Base-by-base conservation (phyloP, 2,329 filamentous ascomycete genomes). In the Curvularia lunata region DNA sequence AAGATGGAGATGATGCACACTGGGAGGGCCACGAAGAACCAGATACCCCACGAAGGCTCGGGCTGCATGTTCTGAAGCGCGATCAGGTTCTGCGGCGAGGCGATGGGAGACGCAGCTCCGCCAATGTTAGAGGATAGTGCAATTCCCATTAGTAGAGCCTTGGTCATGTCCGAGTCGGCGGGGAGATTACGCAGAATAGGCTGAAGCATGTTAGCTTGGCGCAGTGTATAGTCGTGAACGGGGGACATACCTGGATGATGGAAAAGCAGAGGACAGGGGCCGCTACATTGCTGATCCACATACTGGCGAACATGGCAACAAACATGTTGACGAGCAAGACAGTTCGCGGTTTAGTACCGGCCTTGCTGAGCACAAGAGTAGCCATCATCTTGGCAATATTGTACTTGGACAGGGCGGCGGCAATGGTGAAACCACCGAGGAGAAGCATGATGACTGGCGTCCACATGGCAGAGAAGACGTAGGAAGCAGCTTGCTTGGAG, bases 241-340 rank as follows among this genome's bases (percentile, higher is more conserved):
- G 13, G 12, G 16, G 6, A 42, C 83, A 67, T 77, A 91, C 89
- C 84, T 97, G 93, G 59, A 99, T 96, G 70, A 99, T 97, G 19
- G 92, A 96, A 77, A 96, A 98, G 81, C 95, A 99, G 37, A 99
- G 84, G 9, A 99, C 95, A 0, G 95, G 95, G 1, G 96, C 94
- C 1, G 95, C 95, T 27, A 99, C 96, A 67, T 99, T 99, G 79
- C 92, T 97, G 72, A 99, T 98, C 83, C 96, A 92, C 95, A 99
- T 99, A 69, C 92, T 97, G 8, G 96, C 90, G 75, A 99, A 96
- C 72, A 95, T 96, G 54, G 94, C 93, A 41, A 99, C 95, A 69
- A 97, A 93, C 95, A 99, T 99, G 79, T 94, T 97, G 52, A 94
- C 95, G n/a, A 99, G 79, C 4, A 99, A 83, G 3, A 99, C 95